phyloP scores from a whole-genome alignment of 805 yeast species.

The Ogataea zsoltii region DNA sequence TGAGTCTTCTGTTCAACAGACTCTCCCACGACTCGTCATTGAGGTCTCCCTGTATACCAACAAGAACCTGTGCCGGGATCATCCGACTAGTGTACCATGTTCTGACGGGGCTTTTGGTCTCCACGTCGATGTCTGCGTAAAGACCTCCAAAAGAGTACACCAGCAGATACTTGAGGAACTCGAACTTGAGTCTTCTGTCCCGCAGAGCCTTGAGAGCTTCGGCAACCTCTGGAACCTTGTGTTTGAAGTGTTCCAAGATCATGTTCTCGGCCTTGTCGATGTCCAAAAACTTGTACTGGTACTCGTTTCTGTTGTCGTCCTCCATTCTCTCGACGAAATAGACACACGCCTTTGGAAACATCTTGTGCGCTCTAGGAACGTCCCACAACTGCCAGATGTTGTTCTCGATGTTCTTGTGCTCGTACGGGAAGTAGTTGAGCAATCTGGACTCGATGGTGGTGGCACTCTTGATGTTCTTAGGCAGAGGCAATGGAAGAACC shows the following conservation, averaged over 20 bases:
- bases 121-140: constrained; percentile 55
- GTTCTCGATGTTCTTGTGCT: constrained; percentile 16
- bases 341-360: constrained; percentile 9
- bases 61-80: constrained; percentile 15
- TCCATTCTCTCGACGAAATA: constrained; percentile 12
- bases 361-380: constrained; percentile 2
- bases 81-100: constrained; percentile 23
- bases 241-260: constrained; percentile 12
- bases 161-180: constrained; percentile 52
- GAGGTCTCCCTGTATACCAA: constrained; percentile 25
- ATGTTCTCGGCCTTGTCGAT: constrained; percentile 11
- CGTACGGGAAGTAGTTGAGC: constrained; percentile 16
- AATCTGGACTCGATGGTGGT: constrained; percentile 20
- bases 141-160: constrained; percentile 54
- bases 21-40: constrained; percentile 20
- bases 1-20: constrained; percentile 22
- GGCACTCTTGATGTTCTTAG: constrained; percentile 15
- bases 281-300: constrained; percentile 10
- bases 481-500: constrained; percentile 2
- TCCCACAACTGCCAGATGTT: constrained; percentile 24
- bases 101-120: constrained; percentile 41
- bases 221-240: constrained; percentile 45
- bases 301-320: constrained; percentile 5
- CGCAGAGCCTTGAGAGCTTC: constrained; percentile 49
- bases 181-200: constrained; percentile 45